These are phyloP conservation scores for Roridomyces roridus DNA, from an alignment of 768 basidiomycete genomes.

Conservation along the genomic window DNA sequence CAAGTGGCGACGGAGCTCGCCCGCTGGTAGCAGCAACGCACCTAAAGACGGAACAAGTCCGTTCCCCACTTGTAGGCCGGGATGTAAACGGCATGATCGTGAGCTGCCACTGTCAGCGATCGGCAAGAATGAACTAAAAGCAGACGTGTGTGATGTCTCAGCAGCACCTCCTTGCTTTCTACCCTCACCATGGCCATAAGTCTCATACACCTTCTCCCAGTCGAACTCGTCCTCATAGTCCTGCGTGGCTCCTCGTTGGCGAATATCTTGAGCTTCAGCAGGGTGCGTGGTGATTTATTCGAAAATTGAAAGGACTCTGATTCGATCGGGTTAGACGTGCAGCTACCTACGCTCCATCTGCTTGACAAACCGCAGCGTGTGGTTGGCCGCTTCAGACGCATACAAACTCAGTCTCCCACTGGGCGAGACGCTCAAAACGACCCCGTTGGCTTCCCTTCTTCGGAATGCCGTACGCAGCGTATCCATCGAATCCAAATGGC, in stretches of 20 bases:
- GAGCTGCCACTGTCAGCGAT: constrained; percentile 1
- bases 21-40: no score
- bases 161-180: no score
- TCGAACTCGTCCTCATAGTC: constrained; percentile 15
- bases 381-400: constrained; percentile 12
- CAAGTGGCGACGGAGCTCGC: no score
- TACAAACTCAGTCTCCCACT: constrained; percentile 14
- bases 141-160: no score
- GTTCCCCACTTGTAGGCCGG: no score
- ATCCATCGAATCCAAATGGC: constrained; percentile 7
- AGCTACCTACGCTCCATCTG: constrained; percentile 13
- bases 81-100: no score
- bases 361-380: constrained; percentile 10
- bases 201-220: no score
- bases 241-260: constrained; percentile 9
- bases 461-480: constrained; percentile 9
- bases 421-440: constrained; percentile 21
- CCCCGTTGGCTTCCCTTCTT: constrained; percentile 2
- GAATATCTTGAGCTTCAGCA: constrained; percentile 13
- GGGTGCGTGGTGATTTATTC: not conserved
- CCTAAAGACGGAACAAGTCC: no score
- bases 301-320: not conserved
- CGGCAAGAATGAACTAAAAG: not conserved
- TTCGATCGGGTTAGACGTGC: constrained; percentile 2
- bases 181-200: no score